Percentiles rank a stretch among this genome's conserved stretches.
Evolutionary conservation across 2,329 filamentous ascomycete genomes (phyloP).

Genomic region (Neonectria punicea): DNA sequence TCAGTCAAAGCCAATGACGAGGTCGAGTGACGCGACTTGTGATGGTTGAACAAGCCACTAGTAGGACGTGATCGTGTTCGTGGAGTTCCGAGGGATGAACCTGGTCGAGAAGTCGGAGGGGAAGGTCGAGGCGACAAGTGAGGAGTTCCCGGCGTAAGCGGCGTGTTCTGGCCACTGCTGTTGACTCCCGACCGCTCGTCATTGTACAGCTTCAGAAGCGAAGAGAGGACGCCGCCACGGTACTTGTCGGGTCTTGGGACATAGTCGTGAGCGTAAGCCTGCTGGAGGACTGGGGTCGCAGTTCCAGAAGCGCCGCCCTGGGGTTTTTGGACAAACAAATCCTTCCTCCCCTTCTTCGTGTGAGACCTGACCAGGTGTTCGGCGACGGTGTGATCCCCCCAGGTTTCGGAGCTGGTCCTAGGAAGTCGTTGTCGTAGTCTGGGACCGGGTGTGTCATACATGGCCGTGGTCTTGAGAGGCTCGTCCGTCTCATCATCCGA

Average conservation of each 20-base stretch:
- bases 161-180: constrained; percentile 55
- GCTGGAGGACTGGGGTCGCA: constrained; percentile 53
- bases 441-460: constrained; percentile 34
- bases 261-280: constrained; percentile 65
- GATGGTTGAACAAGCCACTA: constrained; percentile 54
- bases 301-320: constrained; percentile 48
- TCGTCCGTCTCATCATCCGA: constrained; percentile 42
- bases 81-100: constrained; percentile 49
- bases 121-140: constrained; percentile 55
- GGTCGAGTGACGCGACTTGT: constrained; percentile 53
- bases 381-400: constrained; percentile 43
- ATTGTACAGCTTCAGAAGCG: constrained; percentile 76
- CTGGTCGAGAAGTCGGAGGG: constrained; percentile 53
- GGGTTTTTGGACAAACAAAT: constrained; percentile 46
- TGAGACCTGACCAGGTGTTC: constrained; percentile 51
- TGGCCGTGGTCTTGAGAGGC: constrained; percentile 25
- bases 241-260: constrained; percentile 75
- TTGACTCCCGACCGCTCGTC: constrained; percentile 53
- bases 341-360: constrained; percentile 43
- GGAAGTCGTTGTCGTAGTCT: constrained; percentile 37
- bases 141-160: constrained; percentile 51
- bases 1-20: constrained; percentile 61
- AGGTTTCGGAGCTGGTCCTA: constrained; percentile 31
- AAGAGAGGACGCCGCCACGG: constrained; percentile 77
- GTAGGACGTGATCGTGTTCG: constrained; percentile 49